A percentile compares a stretch with the other conserved stretches of the same genome.
These are phyloP conservation scores for Stellera chamaejasme DNA, from an alignment of 345 rosid genomes.

Conservation along the genomic window DNA sequence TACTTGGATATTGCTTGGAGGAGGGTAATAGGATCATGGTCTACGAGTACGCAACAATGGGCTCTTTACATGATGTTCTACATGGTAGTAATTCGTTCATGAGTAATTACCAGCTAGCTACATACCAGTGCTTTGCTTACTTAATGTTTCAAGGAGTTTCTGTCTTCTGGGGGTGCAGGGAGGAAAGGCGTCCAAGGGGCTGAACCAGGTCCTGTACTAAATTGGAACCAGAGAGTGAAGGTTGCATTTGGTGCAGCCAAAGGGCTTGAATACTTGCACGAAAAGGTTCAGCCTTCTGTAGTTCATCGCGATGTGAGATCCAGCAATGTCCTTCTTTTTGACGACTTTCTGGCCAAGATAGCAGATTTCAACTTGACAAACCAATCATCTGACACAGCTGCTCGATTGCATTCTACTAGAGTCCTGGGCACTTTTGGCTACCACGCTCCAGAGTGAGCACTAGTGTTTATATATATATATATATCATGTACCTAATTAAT, in stretches of 20 bases:
- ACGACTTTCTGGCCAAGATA: constrained; percentile 67
- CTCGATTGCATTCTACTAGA: constrained; percentile 81
- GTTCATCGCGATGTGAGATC: constrained; percentile 88
- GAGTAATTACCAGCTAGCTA: neutral
- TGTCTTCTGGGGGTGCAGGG: constrained; percentile 27
- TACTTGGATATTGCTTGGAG: constrained; percentile 72
- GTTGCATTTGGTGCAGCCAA: constrained; percentile 79
- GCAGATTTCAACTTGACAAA: constrained; percentile 84
- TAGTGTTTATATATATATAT: too few species aligned
- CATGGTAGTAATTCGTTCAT: constrained; percentile 35
- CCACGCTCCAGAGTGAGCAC: constrained; percentile 84
- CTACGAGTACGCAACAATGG: constrained; percentile 60
- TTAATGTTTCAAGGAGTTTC: neutral
- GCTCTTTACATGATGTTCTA: constrained; percentile 78
- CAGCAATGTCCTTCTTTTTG: constrained; percentile 80
- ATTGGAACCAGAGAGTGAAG: constrained; percentile 78
- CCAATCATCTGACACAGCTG: constrained; percentile 74
- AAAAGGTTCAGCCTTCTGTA: constrained; percentile 74
- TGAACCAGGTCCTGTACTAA: constrained; percentile 76
- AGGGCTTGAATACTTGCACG: constrained; percentile 84
- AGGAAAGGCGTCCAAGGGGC: constrained; percentile 88
- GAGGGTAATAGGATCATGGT: constrained; percentile 57
- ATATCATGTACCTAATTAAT: too few species aligned
- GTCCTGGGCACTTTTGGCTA: constrained; percentile 95
- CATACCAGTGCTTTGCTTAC: neutral